Evolutionary conservation across 148 eudicot species (phyloP), one percentile per base, ranked within the genome.

Genomic region (Rhododendron griersonianum): DNA sequence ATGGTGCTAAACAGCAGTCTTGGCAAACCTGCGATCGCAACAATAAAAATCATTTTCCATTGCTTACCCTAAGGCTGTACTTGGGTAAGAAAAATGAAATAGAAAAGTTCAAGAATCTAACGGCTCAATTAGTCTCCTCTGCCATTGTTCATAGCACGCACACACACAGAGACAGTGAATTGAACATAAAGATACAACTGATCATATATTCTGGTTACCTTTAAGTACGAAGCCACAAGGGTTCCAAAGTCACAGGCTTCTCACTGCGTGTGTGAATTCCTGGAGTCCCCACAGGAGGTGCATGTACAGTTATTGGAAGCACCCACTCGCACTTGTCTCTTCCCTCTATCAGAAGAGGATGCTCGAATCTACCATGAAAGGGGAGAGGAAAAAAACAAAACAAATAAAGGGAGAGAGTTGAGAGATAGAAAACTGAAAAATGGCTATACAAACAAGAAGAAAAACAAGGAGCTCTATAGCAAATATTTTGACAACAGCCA

Each of bases 271-370:
- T 86, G 53, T 90, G 93, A 69, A 92, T 87, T 71, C 93, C 84
- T 81, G 91, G 86, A 83, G 96, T 80, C 79, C 93, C 91, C 19
- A 91, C 88, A 80, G 95, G 98, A 89, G 99, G 96, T 50, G 98
- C 98, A 88, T 94, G 98, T 57, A 97, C 98, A 50, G 91, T 95
- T 77, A 97, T 93, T 28, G 99, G 99, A 90, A 97, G 95, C 85
- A 90, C 88, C 99, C 99, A 97, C 88, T 97, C 98, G 47, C 99
- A 95, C 87, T 93, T 97, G 89, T 97, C 98, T 88, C 99, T 93
- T 81, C 96, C 96, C 78, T 97, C 98, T 35, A 94, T 88, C 81
- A 97, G 80, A 90, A 97, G 99, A 71, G 99, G 98, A 94, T 97
- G 99, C 87, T 93, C 96, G 57, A 86, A 93, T 92, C 99, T 97